phyloP scores from a whole-genome alignment of 352 stramenopile genomes.

The Phytophthora citrophthora region DNA sequence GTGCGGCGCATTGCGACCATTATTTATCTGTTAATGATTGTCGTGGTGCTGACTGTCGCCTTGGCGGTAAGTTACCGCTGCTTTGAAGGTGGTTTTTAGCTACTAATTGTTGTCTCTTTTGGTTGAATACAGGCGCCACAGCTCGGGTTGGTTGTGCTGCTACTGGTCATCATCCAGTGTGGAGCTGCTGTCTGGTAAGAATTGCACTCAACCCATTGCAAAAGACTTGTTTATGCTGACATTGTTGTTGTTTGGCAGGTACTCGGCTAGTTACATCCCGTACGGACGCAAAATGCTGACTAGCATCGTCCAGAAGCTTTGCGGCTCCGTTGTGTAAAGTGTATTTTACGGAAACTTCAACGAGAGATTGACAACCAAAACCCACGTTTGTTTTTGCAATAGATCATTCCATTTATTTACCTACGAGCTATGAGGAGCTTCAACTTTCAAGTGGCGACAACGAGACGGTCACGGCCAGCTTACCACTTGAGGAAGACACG shows the following conservation, averaged over 20 bases:
- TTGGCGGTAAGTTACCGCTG: slow-evolving; percentile 51
- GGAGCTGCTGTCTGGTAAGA: slow-evolving; percentile 72
- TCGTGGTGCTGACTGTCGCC: slow-evolving; percentile 73
- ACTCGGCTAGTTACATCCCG: slow-evolving; percentile 85
- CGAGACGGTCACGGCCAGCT: slow-evolving; percentile 25
- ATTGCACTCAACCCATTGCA: not conserved
- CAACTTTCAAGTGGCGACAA: slow-evolving; percentile 18
- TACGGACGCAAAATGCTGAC: slow-evolving; percentile 86
- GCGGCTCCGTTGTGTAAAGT: slow-evolving; percentile 41
- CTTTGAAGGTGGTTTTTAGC: not conserved
- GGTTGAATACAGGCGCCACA: slow-evolving; percentile 49
- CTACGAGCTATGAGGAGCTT: slow-evolving; percentile 25
- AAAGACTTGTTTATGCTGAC: not conserved
- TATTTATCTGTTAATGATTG: slow-evolving; percentile 83
- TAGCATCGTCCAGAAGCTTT: slow-evolving; percentile 69
- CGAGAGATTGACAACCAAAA: not conserved
- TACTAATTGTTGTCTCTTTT: not conserved
- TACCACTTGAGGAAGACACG: slow-evolving; percentile 11
- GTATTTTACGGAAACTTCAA: not conserved
- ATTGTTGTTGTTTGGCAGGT: slow-evolving; percentile 37
- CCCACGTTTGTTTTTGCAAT: slow-evolving; percentile 23
- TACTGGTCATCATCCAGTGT: slow-evolving; percentile 83
- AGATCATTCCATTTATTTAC: slow-evolving; percentile 43
- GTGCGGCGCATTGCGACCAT: slow-evolving; percentile 72
- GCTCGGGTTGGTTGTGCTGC: slow-evolving; percentile 75